Base-by-base conservation (phyloP, 2,329 filamentous ascomycete species). In the Ophiostoma novo-ulmi region DNA sequence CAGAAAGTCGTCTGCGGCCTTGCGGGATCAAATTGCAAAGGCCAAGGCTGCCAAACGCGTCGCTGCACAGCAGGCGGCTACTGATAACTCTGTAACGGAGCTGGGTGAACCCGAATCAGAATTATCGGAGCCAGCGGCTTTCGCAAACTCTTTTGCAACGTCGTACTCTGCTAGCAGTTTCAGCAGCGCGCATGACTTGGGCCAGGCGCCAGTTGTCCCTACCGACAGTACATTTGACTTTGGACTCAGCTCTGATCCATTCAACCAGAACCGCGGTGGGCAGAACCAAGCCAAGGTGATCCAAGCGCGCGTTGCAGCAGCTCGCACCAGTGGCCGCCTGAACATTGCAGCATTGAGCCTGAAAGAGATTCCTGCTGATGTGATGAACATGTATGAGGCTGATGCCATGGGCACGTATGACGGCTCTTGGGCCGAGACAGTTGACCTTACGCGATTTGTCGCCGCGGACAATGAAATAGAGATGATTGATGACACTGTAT, bases 11-110 rank as follows among this genome's bases (percentile, higher is more conserved):
- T 97, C 94, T 0, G 83, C 86, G 20, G 89, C 93, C 0, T 81
- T 99, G 17, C 88, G 95, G 44, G 93, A 97, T 69, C 94, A 95
- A 70, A 97, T 98, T 73, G 93, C 94, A 52, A 94, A 94, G 75
- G 94, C 95, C 0, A 97, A 94, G 77, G 93, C 93, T 2, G 91
- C 93, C 2, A 90, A 88, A 71, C 86, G 88, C 73, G 88, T 86
- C 13, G 81, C 82, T 3, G 77, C 79, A 1, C 68, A 70, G 31
- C 61, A 70, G 2, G 39, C 79, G 5, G 63, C 63, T 1, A 65
- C 48, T 8, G 67, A 69, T 4, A 52, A 41, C 36, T 26, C 35
- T 1, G 14, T 65, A 20, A 22, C n/a, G 35, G 63, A 65, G 35
- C 63, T 39, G 63, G 63, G 63, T n/a, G 63, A 65, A 22, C 63